phyloP scores from a whole-genome alignment of 2,329 filamentous ascomycete species.

The Laburnicola sp. region DNA sequence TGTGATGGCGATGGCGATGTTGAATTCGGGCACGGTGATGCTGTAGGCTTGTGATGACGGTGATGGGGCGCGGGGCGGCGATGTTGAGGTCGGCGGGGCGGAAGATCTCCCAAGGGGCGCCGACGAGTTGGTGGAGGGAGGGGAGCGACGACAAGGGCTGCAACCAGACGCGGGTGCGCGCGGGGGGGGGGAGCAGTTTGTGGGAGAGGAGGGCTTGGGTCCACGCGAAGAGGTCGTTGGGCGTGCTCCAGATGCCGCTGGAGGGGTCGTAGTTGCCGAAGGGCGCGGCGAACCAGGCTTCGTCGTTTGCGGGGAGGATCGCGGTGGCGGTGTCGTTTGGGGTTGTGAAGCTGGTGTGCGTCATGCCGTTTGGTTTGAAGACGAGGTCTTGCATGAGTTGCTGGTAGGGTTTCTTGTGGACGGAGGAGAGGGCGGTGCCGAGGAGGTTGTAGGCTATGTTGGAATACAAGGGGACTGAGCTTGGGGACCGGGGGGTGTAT shows the following conservation, averaged over 20 bases:
- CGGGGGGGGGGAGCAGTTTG: slow-evolving; percentile 19
- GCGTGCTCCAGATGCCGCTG: slow-evolving; percentile 33
- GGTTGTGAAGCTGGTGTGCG: slow-evolving; percentile 17
- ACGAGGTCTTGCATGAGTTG: slow-evolving; percentile 27
- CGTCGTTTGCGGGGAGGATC: slow-evolving; percentile 21
- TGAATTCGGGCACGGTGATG: slow-evolving; percentile 30
- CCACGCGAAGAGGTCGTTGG: slow-evolving; percentile 25
- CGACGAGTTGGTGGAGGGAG: slow-evolving; percentile 27
- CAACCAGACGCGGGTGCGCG: slow-evolving; percentile 25
- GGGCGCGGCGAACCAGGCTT: slow-evolving; percentile 23
- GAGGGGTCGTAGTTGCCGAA: slow-evolving; percentile 33
- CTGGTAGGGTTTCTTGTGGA: slow-evolving; percentile 23
- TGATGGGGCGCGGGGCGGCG: slow-evolving; percentile 22
- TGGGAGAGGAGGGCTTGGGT: slow-evolving; percentile 22
- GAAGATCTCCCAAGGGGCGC: slow-evolving; percentile 35
- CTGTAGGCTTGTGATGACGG: slow-evolving; percentile 32
- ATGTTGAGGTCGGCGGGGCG: slow-evolving; percentile 22
- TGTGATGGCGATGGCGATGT: slow-evolving; percentile 28
- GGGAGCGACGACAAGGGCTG: slow-evolving; percentile 24
- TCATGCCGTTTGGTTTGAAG: slow-evolving; percentile 22
- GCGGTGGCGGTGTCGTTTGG: slow-evolving; percentile 18
- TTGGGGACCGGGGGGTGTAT: slow-evolving; percentile 21
- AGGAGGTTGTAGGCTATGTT: slow-evolving; percentile 31
- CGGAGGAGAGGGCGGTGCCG: slow-evolving; percentile 26
- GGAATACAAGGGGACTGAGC: slow-evolving; percentile 25